phyloP scores from a whole-genome alignment of 2,329 filamentous ascomycete genomes.

The Coniochaeta ligniaria region DNA sequence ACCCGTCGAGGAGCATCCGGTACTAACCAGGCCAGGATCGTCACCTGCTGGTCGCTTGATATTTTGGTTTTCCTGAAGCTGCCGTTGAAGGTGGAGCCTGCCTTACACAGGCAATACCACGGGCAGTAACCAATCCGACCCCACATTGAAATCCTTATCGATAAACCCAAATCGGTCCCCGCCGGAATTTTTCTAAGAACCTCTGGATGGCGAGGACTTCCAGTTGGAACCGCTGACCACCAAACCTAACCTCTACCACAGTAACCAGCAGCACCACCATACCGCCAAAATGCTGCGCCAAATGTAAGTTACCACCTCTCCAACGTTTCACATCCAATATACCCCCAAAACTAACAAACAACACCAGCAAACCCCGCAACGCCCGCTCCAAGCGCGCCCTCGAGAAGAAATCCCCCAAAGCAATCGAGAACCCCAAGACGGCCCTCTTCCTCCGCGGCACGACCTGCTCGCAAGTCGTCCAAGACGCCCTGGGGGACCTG shows the following conservation, averaged over 20 bases:
- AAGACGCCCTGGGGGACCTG: conserved; percentile 80
- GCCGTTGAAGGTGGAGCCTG: too few species aligned
- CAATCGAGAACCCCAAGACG: conserved; percentile 81
- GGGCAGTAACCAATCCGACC: too few species aligned
- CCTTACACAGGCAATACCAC: too few species aligned
- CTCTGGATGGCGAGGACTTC: neutral
- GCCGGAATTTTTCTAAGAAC: neutral
- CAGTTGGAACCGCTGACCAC: too few species aligned
- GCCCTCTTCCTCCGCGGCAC: conserved; percentile 86
- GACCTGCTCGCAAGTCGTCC: conserved; percentile 72
- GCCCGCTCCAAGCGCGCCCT: conserved; percentile 92
- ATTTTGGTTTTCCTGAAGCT: too few species aligned
- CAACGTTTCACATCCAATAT: neutral
- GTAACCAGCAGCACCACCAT: neutral
- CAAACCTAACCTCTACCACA: neutral
- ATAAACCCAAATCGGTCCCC: neutral
- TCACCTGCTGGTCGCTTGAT: too few species aligned
- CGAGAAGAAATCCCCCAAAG: conserved; percentile 86
- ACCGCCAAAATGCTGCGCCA: conserved; percentile 36
- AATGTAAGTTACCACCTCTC: conserved; percentile 31
- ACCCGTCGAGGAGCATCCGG: too few species aligned
- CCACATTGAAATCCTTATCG: too few species aligned
- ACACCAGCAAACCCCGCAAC: conserved; percentile 55
- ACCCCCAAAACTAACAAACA: neutral
- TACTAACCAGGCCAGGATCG: too few species aligned